Evolutionary conservation across 2,329 filamentous ascomycete species (phyloP).

Genomic region (Aureobasidium sp.): DNA sequence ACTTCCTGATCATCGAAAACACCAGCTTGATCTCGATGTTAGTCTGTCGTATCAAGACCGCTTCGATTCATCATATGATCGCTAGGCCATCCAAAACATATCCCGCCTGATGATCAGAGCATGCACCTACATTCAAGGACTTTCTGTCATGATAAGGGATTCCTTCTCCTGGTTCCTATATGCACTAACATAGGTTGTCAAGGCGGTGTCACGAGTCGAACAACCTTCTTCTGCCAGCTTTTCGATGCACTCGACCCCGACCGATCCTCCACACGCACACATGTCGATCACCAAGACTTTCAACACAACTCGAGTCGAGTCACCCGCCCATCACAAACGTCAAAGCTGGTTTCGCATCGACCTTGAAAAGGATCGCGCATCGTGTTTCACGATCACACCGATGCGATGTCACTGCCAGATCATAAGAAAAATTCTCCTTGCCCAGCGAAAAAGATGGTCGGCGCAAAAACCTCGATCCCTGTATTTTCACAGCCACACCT

Average conservation of each 20-base stretch:
- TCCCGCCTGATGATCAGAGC: not conserved
- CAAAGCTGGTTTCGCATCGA: not conserved
- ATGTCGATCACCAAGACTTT: not conserved
- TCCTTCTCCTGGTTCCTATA: not conserved
- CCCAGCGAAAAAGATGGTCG: not conserved
- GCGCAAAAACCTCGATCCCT: not conserved
- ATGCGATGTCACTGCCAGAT: not conserved
- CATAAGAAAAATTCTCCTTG: not conserved
- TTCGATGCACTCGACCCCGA: not conserved
- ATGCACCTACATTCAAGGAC: not conserved
- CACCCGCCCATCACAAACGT: not conserved
- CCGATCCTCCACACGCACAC: not conserved
- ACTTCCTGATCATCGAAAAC: not conserved
- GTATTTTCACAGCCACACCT: not conserved
- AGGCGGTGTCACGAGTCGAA: not conserved
- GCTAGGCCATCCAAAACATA: not conserved
- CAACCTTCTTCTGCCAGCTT: not conserved
- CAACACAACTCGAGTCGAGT: conserved; percentile 1
- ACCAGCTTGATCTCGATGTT: not conserved
- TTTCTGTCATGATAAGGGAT: not conserved
- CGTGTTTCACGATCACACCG: not conserved
- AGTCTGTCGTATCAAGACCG: not conserved
- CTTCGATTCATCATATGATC: no score
- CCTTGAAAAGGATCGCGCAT: not conserved
- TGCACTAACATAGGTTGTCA: not conserved